Evolutionary conservation across 208 protist genomes (phyloP), one percentile per base, ranked within the genome.

Genomic region (Leishmania major): DNA sequence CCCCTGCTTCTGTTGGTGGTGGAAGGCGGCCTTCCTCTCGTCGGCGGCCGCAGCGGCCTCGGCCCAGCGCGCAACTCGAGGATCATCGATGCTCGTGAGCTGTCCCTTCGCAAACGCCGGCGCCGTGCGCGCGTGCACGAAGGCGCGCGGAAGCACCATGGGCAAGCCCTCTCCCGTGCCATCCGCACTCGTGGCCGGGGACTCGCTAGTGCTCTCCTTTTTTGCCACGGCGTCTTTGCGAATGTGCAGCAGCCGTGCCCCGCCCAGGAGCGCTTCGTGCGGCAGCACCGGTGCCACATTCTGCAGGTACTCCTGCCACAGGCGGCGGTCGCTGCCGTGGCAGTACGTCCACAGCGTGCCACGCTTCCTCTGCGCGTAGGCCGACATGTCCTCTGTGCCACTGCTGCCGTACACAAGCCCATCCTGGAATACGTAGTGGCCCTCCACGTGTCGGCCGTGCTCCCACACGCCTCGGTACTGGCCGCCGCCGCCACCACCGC

Each of bases 391-490:
- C n/a, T 64, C 78, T 1, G 66, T 43, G 57, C 49, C 55, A 57
- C 60, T 77, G 69, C 77, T 84, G 73, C 86, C 86, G 77, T 94
- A 96, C 45, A 95, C 85, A 47, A 98, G 87, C 6, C 96, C 96
- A 77, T 98, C 96, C 8, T 81, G 35, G 79, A 97, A 98, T 28
- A 97, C 93, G 86, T 97, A 98, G 77, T 90, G 75, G 8, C 96
- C 96, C 2, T 72, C 87, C 11, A 96, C 77, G 71, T 91, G 88
- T 25, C 80, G 79, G 7, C 96, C 96, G 66, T 94, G 83, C 75
- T 96, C 87, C 94, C 96, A 98, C 3, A 94, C 78, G 11, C 94
- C 96, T 35, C 92, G 85, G 84, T 95, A 98, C 77, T 96, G 93
- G 28, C 94, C 96, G n/a, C 88, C 88, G 81, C 85, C 92, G 6